Evolutionary conservation across 345 rosid genomes (phyloP), one percentile per base, ranked within the genome.

Genomic region (Sonneratia caseolaris): DNA sequence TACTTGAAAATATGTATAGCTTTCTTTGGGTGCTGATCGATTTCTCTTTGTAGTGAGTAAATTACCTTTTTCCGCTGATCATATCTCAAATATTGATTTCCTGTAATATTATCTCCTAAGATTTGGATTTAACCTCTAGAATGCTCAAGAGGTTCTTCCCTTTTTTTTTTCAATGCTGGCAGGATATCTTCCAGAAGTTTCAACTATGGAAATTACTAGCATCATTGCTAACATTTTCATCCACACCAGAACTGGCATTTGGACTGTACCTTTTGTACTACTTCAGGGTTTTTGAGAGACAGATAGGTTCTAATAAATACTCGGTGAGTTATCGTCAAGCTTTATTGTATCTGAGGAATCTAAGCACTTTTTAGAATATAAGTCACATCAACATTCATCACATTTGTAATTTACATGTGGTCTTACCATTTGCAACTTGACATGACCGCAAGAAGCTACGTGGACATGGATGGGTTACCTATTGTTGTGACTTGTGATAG

Each of bases 281-380:
- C 90, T 92, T 96, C 77, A 89, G 98, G 78, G 96, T 96, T 68
- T 95, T 95, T 68, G 99, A 95, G 90, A 87, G 99, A 80, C 98
- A 95, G 79, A 95, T 92, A 76, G 99, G 99, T 76, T 95, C 99
- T 57, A 92, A 90, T 70, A 95, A 95, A 83, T 86, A 89, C 75
- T 88, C 91, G 24, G 99, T 95, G 78, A 83, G 97, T 79, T 43
- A 74, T 68, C 76, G 43, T 51, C 4, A 15, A 14, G 18, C 65
- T 61, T 10, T 22, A 38, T 16, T 67, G 37, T 9, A 45, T 37
- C n/a, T 61, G 11, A 57, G 64, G 35, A 57, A 57, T 22, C 11
- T 57, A 8, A 47, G 59, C 59, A n/a, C 35, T n/a, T n/a, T 10
- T 22, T 57, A 57, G 64, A 22, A 57, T 8, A 47, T 7, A 9